These are phyloP conservation scores for Eleusine coracana DNA, from an alignment of 176 grass and related monocot genomes.

Conservation along the genomic window DNA sequence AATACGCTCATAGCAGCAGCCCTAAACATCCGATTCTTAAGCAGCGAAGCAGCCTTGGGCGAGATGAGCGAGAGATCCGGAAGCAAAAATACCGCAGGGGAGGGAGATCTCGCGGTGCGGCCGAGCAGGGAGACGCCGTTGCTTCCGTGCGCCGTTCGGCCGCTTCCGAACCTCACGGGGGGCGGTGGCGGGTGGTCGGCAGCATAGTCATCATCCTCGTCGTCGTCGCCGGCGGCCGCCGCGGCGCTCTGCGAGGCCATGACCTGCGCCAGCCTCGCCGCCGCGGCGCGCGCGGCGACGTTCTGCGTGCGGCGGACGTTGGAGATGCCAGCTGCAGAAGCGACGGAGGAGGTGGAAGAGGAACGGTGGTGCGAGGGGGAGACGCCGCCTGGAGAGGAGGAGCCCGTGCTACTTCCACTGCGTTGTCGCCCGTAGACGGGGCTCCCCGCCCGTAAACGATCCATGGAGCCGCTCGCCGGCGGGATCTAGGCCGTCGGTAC, in stretches of 20 bases:
- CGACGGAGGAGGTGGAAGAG: conserved; percentile 65
- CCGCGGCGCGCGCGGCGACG: conserved; percentile 92
- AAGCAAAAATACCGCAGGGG: conserved; percentile 79
- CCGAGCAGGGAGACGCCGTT: conserved; percentile 66
- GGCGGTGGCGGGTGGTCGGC: conserved; percentile 43
- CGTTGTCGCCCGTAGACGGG: conserved; percentile 87
- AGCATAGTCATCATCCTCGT: conserved; percentile 70
- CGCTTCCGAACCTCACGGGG: conserved; percentile 45
- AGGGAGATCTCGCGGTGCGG: conserved; percentile 88
- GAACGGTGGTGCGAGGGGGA: conserved; percentile 84
- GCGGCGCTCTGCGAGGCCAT: conserved; percentile 92
- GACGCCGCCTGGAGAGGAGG: conserved; percentile 72
- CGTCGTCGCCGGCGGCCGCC: conserved; percentile 73
- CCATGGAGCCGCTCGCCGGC: conserved; percentile 56
- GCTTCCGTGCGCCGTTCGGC: conserved; percentile 42
- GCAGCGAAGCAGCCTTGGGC: not conserved
- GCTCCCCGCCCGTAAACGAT: conserved; percentile 83
- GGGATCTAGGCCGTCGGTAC: conserved; percentile 51
- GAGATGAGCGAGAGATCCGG: conserved; percentile 47
- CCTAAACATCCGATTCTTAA: conserved; percentile 17
- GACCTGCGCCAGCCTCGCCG: conserved; percentile 90
- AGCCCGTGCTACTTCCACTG: conserved; percentile 91
- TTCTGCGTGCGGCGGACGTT: conserved; percentile 86
- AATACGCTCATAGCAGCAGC: not conserved
- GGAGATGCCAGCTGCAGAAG: conserved; percentile 53